Evolutionary conservation across 805 yeast species (phyloP).

Genomic region (Dipodascopsis uninucleata): DNA sequence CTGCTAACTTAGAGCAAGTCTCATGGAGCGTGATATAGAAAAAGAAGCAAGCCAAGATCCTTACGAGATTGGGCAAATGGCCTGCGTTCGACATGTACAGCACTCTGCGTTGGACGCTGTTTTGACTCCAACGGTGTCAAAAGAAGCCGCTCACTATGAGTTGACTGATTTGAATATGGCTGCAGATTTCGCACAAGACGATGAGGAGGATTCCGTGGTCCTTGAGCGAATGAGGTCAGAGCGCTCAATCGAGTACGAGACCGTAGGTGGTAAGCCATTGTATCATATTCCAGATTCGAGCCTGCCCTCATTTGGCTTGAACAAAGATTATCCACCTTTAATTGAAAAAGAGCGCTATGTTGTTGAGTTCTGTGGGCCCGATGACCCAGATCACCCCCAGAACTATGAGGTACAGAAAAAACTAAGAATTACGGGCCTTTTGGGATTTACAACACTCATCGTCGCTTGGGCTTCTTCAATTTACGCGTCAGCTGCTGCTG

Average conservation of each 20-base stretch:
- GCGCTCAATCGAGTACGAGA: conserved; percentile 17
- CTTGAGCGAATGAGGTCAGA: conserved; percentile 18
- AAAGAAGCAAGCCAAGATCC: too few relatives aligned
- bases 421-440: conserved; percentile 41
- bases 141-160: too few relatives aligned
- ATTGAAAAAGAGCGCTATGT: conserved; percentile 52
- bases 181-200: conserved; percentile 4
- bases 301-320: conserved; percentile 63
- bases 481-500: conserved; percentile 59
- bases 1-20: too few relatives aligned
- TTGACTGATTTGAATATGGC: too few relatives aligned
- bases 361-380: conserved; percentile 72
- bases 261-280: conserved; percentile 18
- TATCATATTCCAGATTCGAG: background rate
- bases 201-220: conserved; percentile 8
- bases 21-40: too few relatives aligned
- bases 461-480: conserved; percentile 81
- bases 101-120: too few relatives aligned
- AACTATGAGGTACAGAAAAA: conserved; percentile 62
- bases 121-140: too few relatives aligned
- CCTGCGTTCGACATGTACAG: too few relatives aligned
- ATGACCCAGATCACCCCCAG: conserved; percentile 76
- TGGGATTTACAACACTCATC: conserved; percentile 50
- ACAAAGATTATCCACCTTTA: conserved; percentile 57
- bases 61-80: too few relatives aligned